Evolutionary conservation across 1,284 basidiomycete genomes (phyloP).

Genomic region (Pseudozyma sp.): DNA sequence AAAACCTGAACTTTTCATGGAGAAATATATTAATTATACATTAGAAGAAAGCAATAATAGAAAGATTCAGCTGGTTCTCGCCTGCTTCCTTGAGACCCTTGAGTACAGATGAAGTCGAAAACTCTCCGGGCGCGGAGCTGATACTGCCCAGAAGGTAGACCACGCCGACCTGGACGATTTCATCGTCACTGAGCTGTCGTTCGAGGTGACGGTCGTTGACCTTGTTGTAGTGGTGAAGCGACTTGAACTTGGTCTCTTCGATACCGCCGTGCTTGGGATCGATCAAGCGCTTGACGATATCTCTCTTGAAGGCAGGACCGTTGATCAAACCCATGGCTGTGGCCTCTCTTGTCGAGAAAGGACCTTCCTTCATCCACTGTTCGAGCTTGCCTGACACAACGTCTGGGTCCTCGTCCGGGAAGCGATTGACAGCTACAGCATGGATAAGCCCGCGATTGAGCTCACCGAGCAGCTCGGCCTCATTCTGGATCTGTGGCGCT

Average conservation of each 20-base stretch:
- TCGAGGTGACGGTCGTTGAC: slow-evolving; percentile 46
- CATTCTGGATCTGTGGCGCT: slow-evolving; percentile 56
- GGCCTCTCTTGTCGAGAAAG: slow-evolving; percentile 69
- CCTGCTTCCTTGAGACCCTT: slow-evolving; percentile 70
- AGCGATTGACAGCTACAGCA: slow-evolving; percentile 59
- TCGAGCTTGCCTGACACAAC: slow-evolving; percentile 61
- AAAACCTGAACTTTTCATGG: too few relatives aligned
- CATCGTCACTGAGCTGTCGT: slow-evolving; percentile 56
- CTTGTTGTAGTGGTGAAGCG: slow-evolving; percentile 56
- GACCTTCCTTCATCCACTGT: slow-evolving; percentile 67
- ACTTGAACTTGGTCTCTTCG: slow-evolving; percentile 56
- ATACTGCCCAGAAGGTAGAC: slow-evolving; percentile 70
- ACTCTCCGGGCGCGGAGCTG: slow-evolving; percentile 58
- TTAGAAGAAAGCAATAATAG: slow-evolving; percentile 69
- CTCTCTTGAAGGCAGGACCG: slow-evolving; percentile 67
- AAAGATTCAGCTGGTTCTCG: slow-evolving; percentile 70
- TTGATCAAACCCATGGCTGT: slow-evolving; percentile 67
- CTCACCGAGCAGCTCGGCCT: slow-evolving; percentile 64
- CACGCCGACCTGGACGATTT: slow-evolving; percentile 68
- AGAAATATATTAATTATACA: slow-evolving; percentile 66
- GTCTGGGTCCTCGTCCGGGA: slow-evolving; percentile 43
- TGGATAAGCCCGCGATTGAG: slow-evolving; percentile 57
- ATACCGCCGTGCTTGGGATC: slow-evolving; percentile 51
- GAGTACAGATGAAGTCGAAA: slow-evolving; percentile 68
- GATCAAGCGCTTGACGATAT: slow-evolving; percentile 59